Percentiles rank a stretch among this genome's conserved stretches.
Evolutionary conservation across 2,329 filamentous ascomycete species (phyloP).

Genomic region (Thielaviopsis cerberus): DNA sequence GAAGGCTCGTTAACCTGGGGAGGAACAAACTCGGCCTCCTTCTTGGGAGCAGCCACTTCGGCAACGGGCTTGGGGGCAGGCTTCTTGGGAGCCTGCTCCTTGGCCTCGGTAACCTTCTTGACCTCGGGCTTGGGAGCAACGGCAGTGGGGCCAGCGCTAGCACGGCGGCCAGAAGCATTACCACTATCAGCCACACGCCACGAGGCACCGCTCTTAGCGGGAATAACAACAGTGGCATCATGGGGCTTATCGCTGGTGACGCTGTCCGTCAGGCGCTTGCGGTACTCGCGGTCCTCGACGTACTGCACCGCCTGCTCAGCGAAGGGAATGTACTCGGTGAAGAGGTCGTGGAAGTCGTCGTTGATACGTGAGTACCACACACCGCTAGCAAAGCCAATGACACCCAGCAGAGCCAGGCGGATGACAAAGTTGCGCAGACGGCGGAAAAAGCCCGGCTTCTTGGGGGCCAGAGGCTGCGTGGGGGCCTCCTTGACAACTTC

Average conservation of each 20-base stretch:
- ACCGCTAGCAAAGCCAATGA: slow-evolving; percentile 66
- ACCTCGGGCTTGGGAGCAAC: slow-evolving; percentile 16
- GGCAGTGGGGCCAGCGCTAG: slow-evolving; percentile 32
- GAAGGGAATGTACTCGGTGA: slow-evolving; percentile 89
- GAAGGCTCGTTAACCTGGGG: slow-evolving; percentile 51
- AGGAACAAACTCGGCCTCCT: slow-evolving; percentile 26
- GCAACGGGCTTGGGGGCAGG: slow-evolving; percentile 17
- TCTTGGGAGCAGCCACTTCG: slow-evolving; percentile 16
- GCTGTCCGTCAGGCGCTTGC: slow-evolving; percentile 53
- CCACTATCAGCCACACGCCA: slow-evolving; percentile 54
- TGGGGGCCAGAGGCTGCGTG: slow-evolving; percentile 23
- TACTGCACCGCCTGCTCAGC: slow-evolving; percentile 90
- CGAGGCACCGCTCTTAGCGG: slow-evolving; percentile 67
- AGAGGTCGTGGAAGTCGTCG: slow-evolving; percentile 98
- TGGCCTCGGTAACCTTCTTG: slow-evolving; percentile 17
- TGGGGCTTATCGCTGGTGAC: slow-evolving; percentile 32
- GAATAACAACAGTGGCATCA: slow-evolving; percentile 61
- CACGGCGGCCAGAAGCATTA: slow-evolving; percentile 38
- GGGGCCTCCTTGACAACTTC: slow-evolving; percentile 18
- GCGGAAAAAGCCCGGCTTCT: slow-evolving; percentile 48
- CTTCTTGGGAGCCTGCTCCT: slow-evolving; percentile 17
- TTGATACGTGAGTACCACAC: slow-evolving; percentile 84
- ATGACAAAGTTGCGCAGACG: slow-evolving; percentile 62
- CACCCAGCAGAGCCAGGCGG: slow-evolving; percentile 57
- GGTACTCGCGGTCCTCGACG: slow-evolving; percentile 87